These are phyloP conservation scores for Puccinia polysora DNA, from an alignment of 1,284 basidiomycete species.

Conservation along the genomic window DNA sequence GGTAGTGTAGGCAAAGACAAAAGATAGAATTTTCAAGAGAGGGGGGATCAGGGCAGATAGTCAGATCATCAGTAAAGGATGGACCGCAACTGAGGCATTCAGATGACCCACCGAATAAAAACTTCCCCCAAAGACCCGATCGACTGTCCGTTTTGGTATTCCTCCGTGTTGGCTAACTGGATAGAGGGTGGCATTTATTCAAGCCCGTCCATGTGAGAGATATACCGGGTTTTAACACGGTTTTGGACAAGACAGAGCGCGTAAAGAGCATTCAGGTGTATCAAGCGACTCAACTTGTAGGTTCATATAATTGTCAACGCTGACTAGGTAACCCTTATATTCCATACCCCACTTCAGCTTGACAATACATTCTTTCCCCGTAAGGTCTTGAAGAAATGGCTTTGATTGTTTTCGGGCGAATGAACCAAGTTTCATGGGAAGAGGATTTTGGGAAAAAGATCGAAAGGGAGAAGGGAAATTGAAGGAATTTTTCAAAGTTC, in stretches of 20 bases:
- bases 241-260: too few relatives aligned
- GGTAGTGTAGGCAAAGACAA: conserved; percentile 40
- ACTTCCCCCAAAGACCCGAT: conserved; percentile 96
- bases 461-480: neutral
- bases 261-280: conserved; percentile 9
- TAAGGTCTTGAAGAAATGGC: conserved; percentile 96
- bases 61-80: neutral
- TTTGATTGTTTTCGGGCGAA: neutral
- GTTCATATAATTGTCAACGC: conserved; percentile 99
- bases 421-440: neutral
- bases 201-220: too few relatives aligned
- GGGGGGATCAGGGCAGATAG: neutral
- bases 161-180: conserved; percentile 94
- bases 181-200: neutral
- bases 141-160: conserved; percentile 92
- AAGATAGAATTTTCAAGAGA: conserved; percentile 15
- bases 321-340: conserved; percentile 98
- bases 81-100: neutral
- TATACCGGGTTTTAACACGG: too few relatives aligned
- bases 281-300: conserved; percentile 67
- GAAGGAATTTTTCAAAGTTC: neutral
- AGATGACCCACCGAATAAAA: conserved; percentile 74
- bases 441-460: neutral
- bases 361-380: conserved; percentile 92
- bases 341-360: conserved; percentile 98